Conservation (phyloP, 768 basidiomycete species). For the Gautieria morchelliformis region DNA sequence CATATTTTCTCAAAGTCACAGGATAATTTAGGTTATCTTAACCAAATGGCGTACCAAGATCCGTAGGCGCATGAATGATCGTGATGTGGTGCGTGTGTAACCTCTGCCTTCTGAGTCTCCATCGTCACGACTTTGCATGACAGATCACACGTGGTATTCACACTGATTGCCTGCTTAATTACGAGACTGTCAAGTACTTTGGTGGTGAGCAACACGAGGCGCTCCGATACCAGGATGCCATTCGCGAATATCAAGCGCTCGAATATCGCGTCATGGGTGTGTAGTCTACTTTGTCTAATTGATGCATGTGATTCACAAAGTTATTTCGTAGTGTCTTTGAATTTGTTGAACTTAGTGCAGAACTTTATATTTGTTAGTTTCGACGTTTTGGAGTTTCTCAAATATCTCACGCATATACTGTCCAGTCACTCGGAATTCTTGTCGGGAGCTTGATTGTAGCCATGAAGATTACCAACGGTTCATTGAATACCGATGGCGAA, state of each 20-base stretch:
- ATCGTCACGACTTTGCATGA: constrained; percentile 1
- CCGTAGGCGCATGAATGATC: constrained; percentile 74
- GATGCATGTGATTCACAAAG: constrained; percentile 2
- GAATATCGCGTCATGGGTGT: constrained; percentile 68
- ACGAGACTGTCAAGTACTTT: constrained; percentile 85
- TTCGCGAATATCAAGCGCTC: constrained; percentile 61
- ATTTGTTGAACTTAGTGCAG: constrained; percentile 68
- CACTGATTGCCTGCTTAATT: constrained; percentile 71
- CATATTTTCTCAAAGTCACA: neutral
- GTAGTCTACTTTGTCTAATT: constrained; percentile 17
- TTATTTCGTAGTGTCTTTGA: constrained; percentile 45
- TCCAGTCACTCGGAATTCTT: constrained; percentile 67
- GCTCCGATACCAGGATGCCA: constrained; percentile 58
- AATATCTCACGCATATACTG: neutral
- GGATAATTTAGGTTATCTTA: constrained; percentile 29
- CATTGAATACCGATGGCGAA: constrained; percentile 26
- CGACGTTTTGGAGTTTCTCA: neutral
- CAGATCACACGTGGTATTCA: constrained; percentile 75
- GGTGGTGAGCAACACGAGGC: constrained; percentile 78
- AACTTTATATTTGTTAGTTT: constrained; percentile 66
- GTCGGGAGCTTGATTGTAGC: constrained; percentile 77
- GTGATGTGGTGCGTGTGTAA: constrained; percentile 48
- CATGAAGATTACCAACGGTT: constrained; percentile 46
- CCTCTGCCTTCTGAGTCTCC: neutral
- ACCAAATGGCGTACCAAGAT: constrained; percentile 67